phyloP scores from a whole-genome alignment of 148 eudicot genomes.

The Chenopodium formosanum region DNA sequence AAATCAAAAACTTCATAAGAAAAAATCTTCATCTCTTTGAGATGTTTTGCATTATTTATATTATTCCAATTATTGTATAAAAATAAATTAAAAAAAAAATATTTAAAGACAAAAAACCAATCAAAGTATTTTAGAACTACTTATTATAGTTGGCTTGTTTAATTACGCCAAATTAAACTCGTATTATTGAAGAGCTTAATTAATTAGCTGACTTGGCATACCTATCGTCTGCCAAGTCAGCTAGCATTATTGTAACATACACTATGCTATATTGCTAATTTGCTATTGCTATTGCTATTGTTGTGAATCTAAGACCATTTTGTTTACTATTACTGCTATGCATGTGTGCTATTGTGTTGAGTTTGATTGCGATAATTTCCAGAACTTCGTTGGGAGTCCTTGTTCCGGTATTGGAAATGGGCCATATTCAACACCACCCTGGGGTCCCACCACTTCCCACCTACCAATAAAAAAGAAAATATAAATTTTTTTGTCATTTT shows the following conservation, averaged over 20 bases:
- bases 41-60: neutral
- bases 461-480: constrained; percentile 34
- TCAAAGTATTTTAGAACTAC: too few species aligned
- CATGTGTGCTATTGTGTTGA: neutral
- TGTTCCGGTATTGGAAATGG: constrained; percentile 77
- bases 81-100: neutral
- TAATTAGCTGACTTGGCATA: neutral
- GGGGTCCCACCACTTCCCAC: constrained; percentile 66
- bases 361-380: constrained; percentile 28
- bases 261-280: neutral
- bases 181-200: too few species aligned
- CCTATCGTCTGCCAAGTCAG: neutral
- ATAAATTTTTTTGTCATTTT: neutral
- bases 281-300: too few species aligned
- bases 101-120: neutral
- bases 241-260: neutral
- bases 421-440: constrained; percentile 44
- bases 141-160: too few species aligned
- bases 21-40: neutral
- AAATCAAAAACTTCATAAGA: neutral
- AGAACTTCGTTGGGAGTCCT: constrained; percentile 68
- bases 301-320: neutral
- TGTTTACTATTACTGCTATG: neutral
- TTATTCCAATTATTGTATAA: neutral
- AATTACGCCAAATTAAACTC: neutral